Evolutionary conservation across 148 eudicot species (phyloP).

Genomic region (Suaeda aralocaspica): DNA sequence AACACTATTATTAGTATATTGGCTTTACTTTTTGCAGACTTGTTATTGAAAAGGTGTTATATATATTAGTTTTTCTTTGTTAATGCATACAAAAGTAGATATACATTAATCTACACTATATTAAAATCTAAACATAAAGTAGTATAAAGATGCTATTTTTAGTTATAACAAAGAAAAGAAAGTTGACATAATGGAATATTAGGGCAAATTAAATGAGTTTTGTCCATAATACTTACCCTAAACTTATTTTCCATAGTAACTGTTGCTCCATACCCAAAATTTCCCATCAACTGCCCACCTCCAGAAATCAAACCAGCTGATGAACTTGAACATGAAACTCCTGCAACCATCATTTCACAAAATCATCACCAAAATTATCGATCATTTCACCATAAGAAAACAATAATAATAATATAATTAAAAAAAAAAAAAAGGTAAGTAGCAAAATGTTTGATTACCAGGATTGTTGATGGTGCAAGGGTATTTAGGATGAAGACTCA

Average conservation of each 20-base stretch:
- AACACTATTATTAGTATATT: neutral
- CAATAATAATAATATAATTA: neutral
- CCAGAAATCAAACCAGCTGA: conserved; percentile 44
- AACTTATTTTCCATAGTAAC: conserved; percentile 73
- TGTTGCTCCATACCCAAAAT: conserved; percentile 74
- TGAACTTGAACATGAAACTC: conserved; percentile 40
- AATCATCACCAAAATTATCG: neutral
- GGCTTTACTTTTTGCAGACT: neutral
- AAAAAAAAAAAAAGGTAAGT: neutral
- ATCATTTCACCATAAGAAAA: neutral
- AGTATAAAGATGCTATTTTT: no score
- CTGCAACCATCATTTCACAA: conserved; percentile 23
- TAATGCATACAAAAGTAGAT: neutral
- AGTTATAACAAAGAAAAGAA: neutral
- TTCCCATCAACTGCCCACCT: conserved; percentile 57
- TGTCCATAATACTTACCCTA: conserved; percentile 37
- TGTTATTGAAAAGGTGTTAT: neutral
- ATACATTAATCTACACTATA: neutral
- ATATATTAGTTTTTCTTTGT: neutral
- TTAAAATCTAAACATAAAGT: neutral
- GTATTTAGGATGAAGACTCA: conserved; percentile 30
- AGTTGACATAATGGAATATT: neutral
- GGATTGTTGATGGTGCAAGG: conserved; percentile 25
- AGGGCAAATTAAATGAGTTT: conserved; percentile 15
- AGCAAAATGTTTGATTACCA: conserved; percentile 18